Evolutionary conservation across 345 rosid genomes (phyloP).

Genomic region (Pistacia integerrima): DNA sequence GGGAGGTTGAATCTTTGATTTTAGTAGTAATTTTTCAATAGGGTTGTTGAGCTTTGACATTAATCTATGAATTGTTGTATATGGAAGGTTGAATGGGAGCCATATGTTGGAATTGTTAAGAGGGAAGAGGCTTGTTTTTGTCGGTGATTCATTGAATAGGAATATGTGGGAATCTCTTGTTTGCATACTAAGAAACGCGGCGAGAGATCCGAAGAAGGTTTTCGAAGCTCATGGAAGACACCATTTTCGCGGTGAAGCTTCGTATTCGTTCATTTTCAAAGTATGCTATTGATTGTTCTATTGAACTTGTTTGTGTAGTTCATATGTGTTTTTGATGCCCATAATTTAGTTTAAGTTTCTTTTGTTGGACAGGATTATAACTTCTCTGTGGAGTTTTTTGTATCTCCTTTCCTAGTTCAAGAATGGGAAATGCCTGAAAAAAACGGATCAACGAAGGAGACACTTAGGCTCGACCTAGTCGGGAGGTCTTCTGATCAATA

Average conservation of each 20-base stretch:
- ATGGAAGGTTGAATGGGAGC: constrained; percentile 58
- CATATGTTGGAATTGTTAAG: constrained; percentile 72
- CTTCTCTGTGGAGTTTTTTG: constrained; percentile 82
- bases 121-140: constrained; percentile 86
- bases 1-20: not conserved
- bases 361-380: constrained; percentile 60
- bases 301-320: not conserved
- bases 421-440: constrained; percentile 79
- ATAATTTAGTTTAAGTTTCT: constrained; percentile 10
- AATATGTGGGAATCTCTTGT: constrained; percentile 99
- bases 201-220: constrained; percentile 63
- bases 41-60: too few relatives aligned
- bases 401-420: constrained; percentile 88
- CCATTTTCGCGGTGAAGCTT: constrained; percentile 79
- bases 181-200: constrained; percentile 74
- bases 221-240: constrained; percentile 76
- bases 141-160: constrained; percentile 90
- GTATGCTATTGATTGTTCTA: constrained; percentile 36
- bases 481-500: constrained; percentile 74
- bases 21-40: not conserved
- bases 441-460: constrained; percentile 67
- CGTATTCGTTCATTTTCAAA: constrained; percentile 82
- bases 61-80: constrained; percentile 8
- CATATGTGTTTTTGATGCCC: not conserved
- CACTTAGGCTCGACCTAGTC: constrained; percentile 84